A percentile compares a stretch with the other conserved stretches of the same genome.
These are phyloP conservation scores for Yamadazyma diddensiae DNA, from an alignment of 1,139 yeast genomes.

Conservation along the genomic window DNA sequence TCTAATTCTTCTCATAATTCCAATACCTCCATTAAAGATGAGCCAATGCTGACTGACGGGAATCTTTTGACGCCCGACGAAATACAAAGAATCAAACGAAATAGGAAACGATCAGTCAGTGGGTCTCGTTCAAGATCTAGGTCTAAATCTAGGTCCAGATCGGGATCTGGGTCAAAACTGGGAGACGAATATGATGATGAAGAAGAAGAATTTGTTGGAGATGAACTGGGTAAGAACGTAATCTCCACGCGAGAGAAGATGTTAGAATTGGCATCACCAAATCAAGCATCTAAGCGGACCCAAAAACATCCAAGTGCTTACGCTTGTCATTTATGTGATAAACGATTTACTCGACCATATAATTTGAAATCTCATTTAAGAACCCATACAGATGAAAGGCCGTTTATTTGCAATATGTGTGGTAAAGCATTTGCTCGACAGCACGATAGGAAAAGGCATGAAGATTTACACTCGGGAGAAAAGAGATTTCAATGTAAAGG, in stretches of 20 bases:
- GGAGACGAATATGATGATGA: slow-evolving; percentile 16
- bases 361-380: slow-evolving; percentile 87
- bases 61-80: slow-evolving; percentile 36
- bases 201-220: slow-evolving; percentile 9
- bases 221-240: slow-evolving; percentile 13
- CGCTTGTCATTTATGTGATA: slow-evolving; percentile 82
- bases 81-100: slow-evolving; percentile 28
- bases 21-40: slow-evolving; percentile 13
- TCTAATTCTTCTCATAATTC: slow-evolving; percentile 28
- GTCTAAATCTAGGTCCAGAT: slow-evolving; percentile 17
- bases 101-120: slow-evolving; percentile 24
- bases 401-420: slow-evolving; percentile 81
- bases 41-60: slow-evolving; percentile 2
- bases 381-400: slow-evolving; percentile 93
- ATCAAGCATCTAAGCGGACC: slow-evolving; percentile 48
- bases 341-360: slow-evolving; percentile 86
- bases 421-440: slow-evolving; percentile 95
- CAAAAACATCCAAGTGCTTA: slow-evolving; percentile 79
- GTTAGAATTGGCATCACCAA: slow-evolving; percentile 59
- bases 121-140: slow-evolving; percentile 15
- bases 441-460: slow-evolving; percentile 92
- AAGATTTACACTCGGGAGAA: slow-evolving; percentile 88
- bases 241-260: slow-evolving; percentile 52
- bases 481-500: slow-evolving; percentile 87
- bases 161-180: slow-evolving; percentile 13